Percentiles rank a stretch among this genome's conserved stretches.
Conservation (phyloP, 225 moss, liverwort and hornwort species). For the Bryoerythrophyllum caledonicum region DNA sequence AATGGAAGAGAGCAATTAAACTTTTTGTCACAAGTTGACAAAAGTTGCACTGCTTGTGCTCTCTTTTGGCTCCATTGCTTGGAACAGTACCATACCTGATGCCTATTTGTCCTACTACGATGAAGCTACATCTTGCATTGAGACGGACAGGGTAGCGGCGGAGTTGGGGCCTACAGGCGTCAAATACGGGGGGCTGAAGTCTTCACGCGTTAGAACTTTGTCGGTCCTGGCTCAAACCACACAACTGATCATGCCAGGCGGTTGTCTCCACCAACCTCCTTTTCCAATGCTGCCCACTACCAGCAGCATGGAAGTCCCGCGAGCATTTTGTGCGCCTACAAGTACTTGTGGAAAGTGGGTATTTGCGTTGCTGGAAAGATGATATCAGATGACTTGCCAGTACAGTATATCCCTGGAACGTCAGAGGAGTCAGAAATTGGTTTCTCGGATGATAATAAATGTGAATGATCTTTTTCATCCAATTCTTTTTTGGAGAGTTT, state of each 20-base stretch:
- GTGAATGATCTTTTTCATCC: too few species aligned
- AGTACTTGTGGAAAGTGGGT: too few species aligned
- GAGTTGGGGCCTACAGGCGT: constrained; percentile 7
- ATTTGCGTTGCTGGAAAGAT: too few species aligned
- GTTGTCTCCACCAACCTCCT: constrained; percentile 19
- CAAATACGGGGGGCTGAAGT: not conserved
- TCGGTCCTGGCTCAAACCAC: too few species aligned
- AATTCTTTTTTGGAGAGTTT: too few species aligned
- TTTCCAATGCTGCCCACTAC: not conserved
- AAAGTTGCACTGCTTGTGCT: not conserved
- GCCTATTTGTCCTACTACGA: constrained; percentile 16
- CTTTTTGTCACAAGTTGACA: not conserved
- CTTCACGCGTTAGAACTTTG: not conserved
- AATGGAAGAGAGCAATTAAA: not conserved
- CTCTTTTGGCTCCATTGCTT: constrained; percentile 19
- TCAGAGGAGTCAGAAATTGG: too few species aligned
- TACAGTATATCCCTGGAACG: too few species aligned
- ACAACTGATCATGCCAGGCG: not conserved
- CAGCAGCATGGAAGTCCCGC: too few species aligned
- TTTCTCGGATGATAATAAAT: too few species aligned
- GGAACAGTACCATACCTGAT: constrained; percentile 17
- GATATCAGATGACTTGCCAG: too few species aligned
- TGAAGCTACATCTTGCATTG: constrained; percentile 3
- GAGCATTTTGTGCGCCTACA: too few species aligned
- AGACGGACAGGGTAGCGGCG: not conserved